Evolutionary conservation across 2,329 filamentous ascomycete species (phyloP), one percentile per base, ranked within the genome.

Genomic region (Phaeosphaeria sp.): DNA sequence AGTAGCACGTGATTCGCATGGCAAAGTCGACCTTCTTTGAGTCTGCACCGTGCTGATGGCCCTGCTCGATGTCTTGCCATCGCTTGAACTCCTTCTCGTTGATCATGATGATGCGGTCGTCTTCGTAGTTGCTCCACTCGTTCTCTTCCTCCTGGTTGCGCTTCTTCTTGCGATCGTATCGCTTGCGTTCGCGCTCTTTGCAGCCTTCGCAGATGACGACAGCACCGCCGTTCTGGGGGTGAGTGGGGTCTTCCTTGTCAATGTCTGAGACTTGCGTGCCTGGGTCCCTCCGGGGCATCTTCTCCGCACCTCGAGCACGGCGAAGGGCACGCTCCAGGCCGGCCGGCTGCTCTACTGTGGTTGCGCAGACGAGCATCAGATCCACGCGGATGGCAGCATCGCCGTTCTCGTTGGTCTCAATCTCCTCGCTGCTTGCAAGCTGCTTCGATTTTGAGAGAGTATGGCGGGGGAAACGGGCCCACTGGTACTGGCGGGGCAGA

Each of bases 1-100:
- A 98, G 78, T 98, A 99, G 76, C 94, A 99, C 22, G 93, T 92
- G 69, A 99, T 97, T 9, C 94, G 89, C 93, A 98, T 97, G 0
- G 92, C 93, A 2, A 92, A 87, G 65, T 93, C 89, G 21, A 96
- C 88, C 71, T 92, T 89, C 81, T 92, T 87, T 6, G 89, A 86
- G 13, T 61, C 58, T 3, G 60, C 25, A 15, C 69, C 63, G 51
- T 61, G 66, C n/a, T 67, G 59, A 3, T 45, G 52, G 15, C 67
- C 66, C 21, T 58, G 56, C 15, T 74, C 67, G 6, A 63, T 56
- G 27, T 74, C 69, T 55, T 74, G 69, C 65, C 68, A 69, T 30
- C 69, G 63, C 63, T 75, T 76, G 66, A 73, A 76, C 52, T 74
- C 72, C 48, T 74, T 76, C 56, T 74, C 72, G 63, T 75, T 77